phyloP scores from a whole-genome alignment of 305 asterid genomes.

The Fraxinus dipetala region DNA sequence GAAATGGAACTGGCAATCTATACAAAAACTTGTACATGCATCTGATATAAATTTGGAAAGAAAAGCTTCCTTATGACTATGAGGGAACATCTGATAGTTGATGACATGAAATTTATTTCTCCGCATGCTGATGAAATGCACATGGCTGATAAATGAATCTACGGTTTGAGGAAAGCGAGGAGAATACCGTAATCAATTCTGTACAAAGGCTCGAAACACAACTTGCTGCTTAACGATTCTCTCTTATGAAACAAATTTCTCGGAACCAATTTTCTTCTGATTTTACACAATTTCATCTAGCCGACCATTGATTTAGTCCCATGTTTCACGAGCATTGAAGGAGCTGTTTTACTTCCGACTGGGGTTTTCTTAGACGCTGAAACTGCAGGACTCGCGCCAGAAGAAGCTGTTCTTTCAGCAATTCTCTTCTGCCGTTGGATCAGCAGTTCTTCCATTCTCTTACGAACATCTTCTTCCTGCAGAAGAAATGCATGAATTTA shows the following conservation, averaged over 20 bases:
- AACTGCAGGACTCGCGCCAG: conserved; percentile 32
- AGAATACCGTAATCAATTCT: neutral
- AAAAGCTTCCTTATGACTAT: neutral
- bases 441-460: conserved; percentile 58
- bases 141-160: neutral
- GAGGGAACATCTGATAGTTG: neutral
- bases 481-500: conserved; percentile 1
- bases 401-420: conserved; percentile 68
- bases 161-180: neutral
- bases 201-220: conserved; percentile 6
- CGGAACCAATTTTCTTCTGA: conserved; percentile 8
- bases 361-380: conserved; percentile 37
- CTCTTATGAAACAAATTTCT: neutral
- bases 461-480: conserved; percentile 79
- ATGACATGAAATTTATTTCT: neutral
- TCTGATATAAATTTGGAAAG: neutral
- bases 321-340: conserved; percentile 40
- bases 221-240: neutral
- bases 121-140: neutral
- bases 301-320: conserved; percentile 18
- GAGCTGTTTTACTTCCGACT: conserved; percentile 49
- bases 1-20: neutral
- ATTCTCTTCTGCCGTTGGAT: conserved; percentile 71
- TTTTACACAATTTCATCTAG: conserved; percentile 13
- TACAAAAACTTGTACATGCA: neutral